Evolutionary conservation across 1,284 basidiomycete species (phyloP).

Genomic region (Papiliotrema fonsecae): DNA sequence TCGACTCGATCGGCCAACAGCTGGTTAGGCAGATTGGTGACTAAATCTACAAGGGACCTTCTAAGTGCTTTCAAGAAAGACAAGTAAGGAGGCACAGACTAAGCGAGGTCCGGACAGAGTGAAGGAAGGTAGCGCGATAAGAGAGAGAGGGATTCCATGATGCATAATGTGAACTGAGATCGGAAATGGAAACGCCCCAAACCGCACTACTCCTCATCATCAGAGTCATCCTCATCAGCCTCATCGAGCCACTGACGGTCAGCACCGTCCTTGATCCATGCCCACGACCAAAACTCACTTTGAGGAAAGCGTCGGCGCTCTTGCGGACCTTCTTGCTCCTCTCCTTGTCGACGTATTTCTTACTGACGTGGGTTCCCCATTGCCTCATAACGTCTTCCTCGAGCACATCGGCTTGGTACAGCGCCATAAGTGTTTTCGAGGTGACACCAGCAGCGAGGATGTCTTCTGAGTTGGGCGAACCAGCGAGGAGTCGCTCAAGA

Average conservation of each 20-base stretch:
- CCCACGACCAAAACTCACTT: slow-evolving; percentile 48
- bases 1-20: too few species aligned
- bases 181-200: too few species aligned
- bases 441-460: slow-evolving; percentile 34
- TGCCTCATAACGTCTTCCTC: slow-evolving; percentile 86
- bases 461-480: slow-evolving; percentile 54
- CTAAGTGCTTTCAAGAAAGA: too few species aligned
- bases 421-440: slow-evolving; percentile 82
- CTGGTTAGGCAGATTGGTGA: too few species aligned
- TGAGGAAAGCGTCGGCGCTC: slow-evolving; percentile 91
- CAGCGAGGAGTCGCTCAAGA: slow-evolving; percentile 74
- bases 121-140: too few species aligned
- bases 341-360: slow-evolving; percentile 96
- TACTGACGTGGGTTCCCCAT: slow-evolving; percentile 96
- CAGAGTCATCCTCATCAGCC: slow-evolving; percentile 40
- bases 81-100: too few species aligned
- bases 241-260: slow-evolving; percentile 39
- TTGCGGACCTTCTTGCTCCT: slow-evolving; percentile 92
- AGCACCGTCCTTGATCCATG: background rate
- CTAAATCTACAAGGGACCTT: too few species aligned
- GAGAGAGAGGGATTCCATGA: too few species aligned
- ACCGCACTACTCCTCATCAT: slow-evolving; percentile 1
- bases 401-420: slow-evolving; percentile 89
- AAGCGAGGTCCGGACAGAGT: too few species aligned
- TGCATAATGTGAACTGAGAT: too few species aligned